Base-by-base conservation (phyloP, 129 eudicot species). In the Helichrysum umbraculigerum region DNA sequence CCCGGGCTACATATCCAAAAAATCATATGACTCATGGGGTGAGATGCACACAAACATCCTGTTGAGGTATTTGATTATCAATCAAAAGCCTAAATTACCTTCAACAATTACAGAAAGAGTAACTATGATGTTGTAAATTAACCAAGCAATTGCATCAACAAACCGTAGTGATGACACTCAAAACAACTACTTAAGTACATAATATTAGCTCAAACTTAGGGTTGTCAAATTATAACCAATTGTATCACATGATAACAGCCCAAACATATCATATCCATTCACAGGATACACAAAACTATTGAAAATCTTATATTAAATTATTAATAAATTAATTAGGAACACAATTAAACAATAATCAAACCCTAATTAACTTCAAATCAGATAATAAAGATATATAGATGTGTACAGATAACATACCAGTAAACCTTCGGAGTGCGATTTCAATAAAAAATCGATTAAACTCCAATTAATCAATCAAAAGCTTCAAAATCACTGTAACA, bases 331-430 rank as follows among this genome's bases (percentile, higher is more conserved):
- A n/a, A 56, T 56, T 32, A 78, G 61, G 25, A 57, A 57, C 4
- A 6, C 11, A 57, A 19, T 57, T 57, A 57, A n/a, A 19, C 25
- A 5, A 57, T 3, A 44, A 44, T 12, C 41, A 71, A 71, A 19
- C 21, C 17, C 14, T 20, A 62, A 63, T 62, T 47, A 28, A 35
- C n/a, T 66, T 66, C 39, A 57, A 65, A 66, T 56, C 4, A 76
- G 16, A 68, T 17, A 41, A 25, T 25, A 25, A 29, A 58, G 4
- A 60, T 19, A 56, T n/a, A 14, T 6, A 74, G 52, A 79, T 15
- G 22, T 21, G 63, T 63, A 19, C 5, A n/a, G 54, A 72, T 21
- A 28, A 33, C 75, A 62, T 80, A 74, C 84, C 79, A 74, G 79
- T 21, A 74, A 74, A 66, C 32, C 54, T 51, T 66, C 56, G 60